phyloP scores from a whole-genome alignment of 2,329 filamentous ascomycete species.

The Trichophyton equinum region DNA sequence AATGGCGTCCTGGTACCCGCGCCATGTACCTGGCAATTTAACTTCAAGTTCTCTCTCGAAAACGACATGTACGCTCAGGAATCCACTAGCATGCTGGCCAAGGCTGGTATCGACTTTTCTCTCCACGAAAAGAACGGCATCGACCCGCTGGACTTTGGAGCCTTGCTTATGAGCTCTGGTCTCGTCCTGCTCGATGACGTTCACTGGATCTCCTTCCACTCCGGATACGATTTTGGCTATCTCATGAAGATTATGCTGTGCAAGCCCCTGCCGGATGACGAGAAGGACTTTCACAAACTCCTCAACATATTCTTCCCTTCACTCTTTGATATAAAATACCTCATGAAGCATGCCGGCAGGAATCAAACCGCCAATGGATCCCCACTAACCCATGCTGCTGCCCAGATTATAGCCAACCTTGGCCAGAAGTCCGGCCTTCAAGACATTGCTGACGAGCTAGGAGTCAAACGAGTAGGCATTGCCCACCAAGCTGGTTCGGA shows the following conservation, averaged over 20 bases:
- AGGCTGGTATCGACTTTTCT: constrained; percentile 84
- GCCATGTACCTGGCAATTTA: constrained; percentile 96
- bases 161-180: constrained; percentile 81
- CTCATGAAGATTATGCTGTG: constrained; percentile 86
- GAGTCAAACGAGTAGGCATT: constrained; percentile 73
- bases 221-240: constrained; percentile 96
- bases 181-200: constrained; percentile 78
- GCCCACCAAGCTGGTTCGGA: constrained; percentile 92
- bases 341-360: constrained; percentile 78
- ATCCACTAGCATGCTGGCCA: constrained; percentile 80
- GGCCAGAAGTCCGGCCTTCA: constrained; percentile 86
- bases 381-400: constrained; percentile 50
- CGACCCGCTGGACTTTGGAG: constrained; percentile 76
- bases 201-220: constrained; percentile 95
- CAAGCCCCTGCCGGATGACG: constrained; percentile 71
- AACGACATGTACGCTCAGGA: constrained; percentile 97
- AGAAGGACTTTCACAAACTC: constrained; percentile 74
- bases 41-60: constrained; percentile 90
- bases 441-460: constrained; percentile 84
- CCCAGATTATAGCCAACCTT: constrained; percentile 68
- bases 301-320: constrained; percentile 89
- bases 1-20: constrained; percentile 45
- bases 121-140: constrained; percentile 80
- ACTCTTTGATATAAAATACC: constrained; percentile 90
- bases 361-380: constrained; percentile 53